A percentile compares a stretch with the other conserved stretches of the same genome.
Evolutionary conservation across 345 rosid species (phyloP).

Genomic region (Rhizophora apiculata): DNA sequence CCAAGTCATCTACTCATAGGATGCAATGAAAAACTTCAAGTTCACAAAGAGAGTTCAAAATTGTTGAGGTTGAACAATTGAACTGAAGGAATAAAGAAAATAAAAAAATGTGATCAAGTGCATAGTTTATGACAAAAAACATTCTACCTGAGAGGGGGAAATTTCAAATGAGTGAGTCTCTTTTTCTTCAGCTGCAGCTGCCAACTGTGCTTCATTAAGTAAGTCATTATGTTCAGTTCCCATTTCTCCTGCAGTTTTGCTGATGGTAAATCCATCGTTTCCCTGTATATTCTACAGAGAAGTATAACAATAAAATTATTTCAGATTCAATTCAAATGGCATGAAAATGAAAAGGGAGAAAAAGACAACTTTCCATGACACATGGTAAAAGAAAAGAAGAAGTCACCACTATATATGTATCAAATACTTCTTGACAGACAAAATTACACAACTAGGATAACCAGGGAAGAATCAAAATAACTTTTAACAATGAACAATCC

Average conservation of each 20-base stretch:
- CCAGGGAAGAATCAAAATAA: too few relatives aligned
- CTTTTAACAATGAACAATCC: too few relatives aligned
- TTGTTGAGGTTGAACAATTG: not conserved
- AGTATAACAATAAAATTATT: not conserved
- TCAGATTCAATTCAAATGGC: not conserved
- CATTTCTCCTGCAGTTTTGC: slow-evolving; percentile 75
- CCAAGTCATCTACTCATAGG: too few relatives aligned
- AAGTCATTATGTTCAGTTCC: slow-evolving; percentile 59
- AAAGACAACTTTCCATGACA: not conserved
- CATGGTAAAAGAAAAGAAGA: not conserved
- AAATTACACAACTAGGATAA: too few relatives aligned
- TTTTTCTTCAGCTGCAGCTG: slow-evolving; percentile 90
- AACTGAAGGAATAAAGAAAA: not conserved
- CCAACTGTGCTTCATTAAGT: slow-evolving; percentile 81
- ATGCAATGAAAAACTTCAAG: too few relatives aligned
- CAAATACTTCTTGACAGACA: not conserved
- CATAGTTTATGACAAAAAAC: not conserved
- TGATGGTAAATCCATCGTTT: slow-evolving; percentile 59
- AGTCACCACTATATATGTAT: not conserved
- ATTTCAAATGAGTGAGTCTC: slow-evolving; percentile 90
- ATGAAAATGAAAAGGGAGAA: not conserved
- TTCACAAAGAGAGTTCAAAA: too few relatives aligned
- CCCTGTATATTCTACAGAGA: slow-evolving; percentile 39
- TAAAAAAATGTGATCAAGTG: not conserved
- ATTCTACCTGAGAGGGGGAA: slow-evolving; percentile 75